These are phyloP conservation scores for Sungouiozyma intestinalis DNA, from an alignment of 805 yeast genomes.

Conservation along the genomic window DNA sequence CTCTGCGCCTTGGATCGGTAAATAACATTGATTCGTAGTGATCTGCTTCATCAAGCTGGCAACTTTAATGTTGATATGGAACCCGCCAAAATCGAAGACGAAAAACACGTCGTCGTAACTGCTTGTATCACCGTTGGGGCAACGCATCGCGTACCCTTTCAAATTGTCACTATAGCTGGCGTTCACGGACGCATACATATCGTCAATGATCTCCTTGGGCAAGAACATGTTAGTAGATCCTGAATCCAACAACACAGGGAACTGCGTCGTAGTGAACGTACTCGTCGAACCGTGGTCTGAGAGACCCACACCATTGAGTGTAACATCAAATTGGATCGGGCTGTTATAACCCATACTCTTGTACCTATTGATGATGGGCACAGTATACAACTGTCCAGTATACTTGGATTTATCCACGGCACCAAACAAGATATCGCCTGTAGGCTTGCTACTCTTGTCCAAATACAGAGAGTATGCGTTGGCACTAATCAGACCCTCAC, in stretches of 20 bases:
- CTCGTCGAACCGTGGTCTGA: slow-evolving; percentile 17
- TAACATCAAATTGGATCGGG: slow-evolving; percentile 19
- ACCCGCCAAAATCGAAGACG: slow-evolving; percentile 50
- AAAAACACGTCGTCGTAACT: slow-evolving; percentile 23
- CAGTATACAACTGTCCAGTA: slow-evolving; percentile 37
- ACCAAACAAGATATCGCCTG: slow-evolving; percentile 60
- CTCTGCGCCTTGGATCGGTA: slow-evolving; percentile 5
- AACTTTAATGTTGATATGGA: slow-evolving; percentile 41
- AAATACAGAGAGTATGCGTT: slow-evolving; percentile 55
- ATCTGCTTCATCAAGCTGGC: slow-evolving; percentile 19
- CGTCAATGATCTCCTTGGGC: slow-evolving; percentile 28
- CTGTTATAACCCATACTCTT: slow-evolving; percentile 8
- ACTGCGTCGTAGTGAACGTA: slow-evolving; percentile 18
- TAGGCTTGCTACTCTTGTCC: slow-evolving; percentile 31
- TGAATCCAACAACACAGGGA: slow-evolving; percentile 41
- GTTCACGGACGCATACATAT: slow-evolving; percentile 31
- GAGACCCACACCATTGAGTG: slow-evolving; percentile 25
- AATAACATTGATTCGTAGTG: background rate
- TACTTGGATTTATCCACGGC: slow-evolving; percentile 55
- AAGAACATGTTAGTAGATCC: slow-evolving; percentile 44
- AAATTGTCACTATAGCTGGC: slow-evolving; percentile 33
- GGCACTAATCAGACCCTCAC: slow-evolving; percentile 45
- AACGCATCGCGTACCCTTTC: slow-evolving; percentile 39
- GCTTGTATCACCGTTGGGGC: slow-evolving; percentile 28
- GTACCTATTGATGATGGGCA: slow-evolving; percentile 40